Percentiles rank a stretch among this genome's conserved stretches.
These are phyloP conservation scores for Linum tenue DNA, from an alignment of 345 rosid genomes.

Conservation along the genomic window DNA sequence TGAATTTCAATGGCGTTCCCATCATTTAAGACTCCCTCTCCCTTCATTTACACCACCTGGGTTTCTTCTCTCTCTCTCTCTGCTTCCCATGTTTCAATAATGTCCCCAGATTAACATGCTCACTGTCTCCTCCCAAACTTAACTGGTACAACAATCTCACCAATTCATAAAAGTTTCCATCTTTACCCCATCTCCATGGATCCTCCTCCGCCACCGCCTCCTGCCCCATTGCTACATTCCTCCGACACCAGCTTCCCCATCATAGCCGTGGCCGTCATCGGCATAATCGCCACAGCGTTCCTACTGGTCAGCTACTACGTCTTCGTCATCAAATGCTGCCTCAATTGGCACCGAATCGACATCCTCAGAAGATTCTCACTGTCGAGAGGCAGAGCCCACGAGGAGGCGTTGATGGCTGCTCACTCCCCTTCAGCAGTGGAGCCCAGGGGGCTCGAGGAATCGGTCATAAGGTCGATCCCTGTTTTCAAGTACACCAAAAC, in stretches of 20 bases:
- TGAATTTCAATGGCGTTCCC: neutral
- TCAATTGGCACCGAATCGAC: slow-evolving; percentile 69
- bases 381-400: slow-evolving; percentile 35
- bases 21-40: neutral
- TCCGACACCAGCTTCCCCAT: slow-evolving; percentile 60
- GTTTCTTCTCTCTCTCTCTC: neutral
- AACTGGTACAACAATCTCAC: too few relatives aligned
- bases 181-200: slow-evolving; percentile 27
- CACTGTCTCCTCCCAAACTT: too few relatives aligned
- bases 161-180: neutral
- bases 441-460: slow-evolving; percentile 67
- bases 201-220: slow-evolving; percentile 27
- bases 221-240: slow-evolving; percentile 10
- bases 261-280: slow-evolving; percentile 64
- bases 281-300: slow-evolving; percentile 73
- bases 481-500: slow-evolving; percentile 53
- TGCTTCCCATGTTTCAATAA: neutral
- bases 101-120: too few relatives aligned
- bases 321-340: slow-evolving; percentile 84
- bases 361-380: slow-evolving; percentile 47
- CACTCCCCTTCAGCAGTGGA: slow-evolving; percentile 31
- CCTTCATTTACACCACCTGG: neutral
- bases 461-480: slow-evolving; percentile 75
- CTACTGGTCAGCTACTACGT: slow-evolving; percentile 78
- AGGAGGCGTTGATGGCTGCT: slow-evolving; percentile 37